A percentile compares a stretch with the other conserved stretches of the same genome.
These are phyloP conservation scores for Termitomyces sp. DNA, from an alignment of 768 basidiomycete species.

Conservation along the genomic window DNA sequence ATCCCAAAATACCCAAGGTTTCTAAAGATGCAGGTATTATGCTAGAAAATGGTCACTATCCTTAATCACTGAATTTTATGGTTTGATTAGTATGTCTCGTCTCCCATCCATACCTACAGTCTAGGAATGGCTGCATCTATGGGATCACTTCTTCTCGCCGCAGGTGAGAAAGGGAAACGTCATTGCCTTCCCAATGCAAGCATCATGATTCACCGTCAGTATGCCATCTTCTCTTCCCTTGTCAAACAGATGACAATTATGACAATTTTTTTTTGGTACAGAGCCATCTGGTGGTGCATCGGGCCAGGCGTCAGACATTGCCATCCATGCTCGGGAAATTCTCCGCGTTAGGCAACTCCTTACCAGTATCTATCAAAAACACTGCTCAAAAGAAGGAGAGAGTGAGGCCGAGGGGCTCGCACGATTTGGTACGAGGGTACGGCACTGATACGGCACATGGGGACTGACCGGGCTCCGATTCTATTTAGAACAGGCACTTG, in stretches of 20 bases:
- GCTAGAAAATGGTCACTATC: background rate
- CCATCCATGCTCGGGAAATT: conserved; percentile 97
- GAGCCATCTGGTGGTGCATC: conserved; percentile 96
- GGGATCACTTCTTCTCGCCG: conserved; percentile 90
- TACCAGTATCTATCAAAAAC: conserved; percentile 85
- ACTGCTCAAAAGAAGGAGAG: conserved; percentile 72
- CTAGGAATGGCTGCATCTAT: conserved; percentile 94
- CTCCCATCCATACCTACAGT: conserved; percentile 95
- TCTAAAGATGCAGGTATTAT: conserved; percentile 63
- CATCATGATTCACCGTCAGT: conserved; percentile 96
- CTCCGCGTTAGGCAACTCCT: conserved; percentile 79
- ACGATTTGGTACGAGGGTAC: conserved; percentile 65
- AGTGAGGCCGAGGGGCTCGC: conserved; percentile 53
- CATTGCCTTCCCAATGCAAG: conserved; percentile 91
- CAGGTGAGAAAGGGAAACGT: conserved; percentile 86
- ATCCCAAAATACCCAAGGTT: conserved; percentile 5
- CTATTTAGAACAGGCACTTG: conserved; percentile 72
- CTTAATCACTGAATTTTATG: conserved; percentile 17
- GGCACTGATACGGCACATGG: conserved; percentile 6
- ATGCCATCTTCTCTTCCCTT: background rate
- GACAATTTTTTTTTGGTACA: conserved; percentile 25
- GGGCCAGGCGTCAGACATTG: conserved; percentile 94
- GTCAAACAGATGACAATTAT: background rate
- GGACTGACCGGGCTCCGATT: conserved; percentile 9
- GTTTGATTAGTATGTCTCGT: conserved; percentile 71